Evolutionary conservation across 2,329 filamentous ascomycete genomes (phyloP).

Genomic region (Pseudocercospora fuligena): DNA sequence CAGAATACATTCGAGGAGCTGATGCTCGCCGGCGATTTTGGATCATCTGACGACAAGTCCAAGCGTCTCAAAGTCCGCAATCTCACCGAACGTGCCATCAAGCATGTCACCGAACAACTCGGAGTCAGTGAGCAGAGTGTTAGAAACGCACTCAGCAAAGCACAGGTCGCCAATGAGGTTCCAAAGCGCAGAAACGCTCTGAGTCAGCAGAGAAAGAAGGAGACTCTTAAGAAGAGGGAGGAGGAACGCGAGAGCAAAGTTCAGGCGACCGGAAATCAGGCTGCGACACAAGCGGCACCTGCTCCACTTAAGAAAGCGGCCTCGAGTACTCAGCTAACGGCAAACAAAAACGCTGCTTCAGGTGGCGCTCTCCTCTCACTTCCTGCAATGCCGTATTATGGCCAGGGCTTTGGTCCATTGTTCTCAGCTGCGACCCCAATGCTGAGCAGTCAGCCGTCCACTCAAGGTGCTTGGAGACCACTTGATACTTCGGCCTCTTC

Average conservation of each 20-base stretch:
- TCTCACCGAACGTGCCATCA: neutral
- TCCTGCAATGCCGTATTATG: neutral
- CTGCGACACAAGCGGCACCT: too few relatives aligned
- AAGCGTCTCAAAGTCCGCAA: neutral
- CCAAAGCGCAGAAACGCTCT: neutral
- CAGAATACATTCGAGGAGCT: neutral
- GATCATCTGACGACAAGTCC: neutral
- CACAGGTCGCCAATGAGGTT: neutral
- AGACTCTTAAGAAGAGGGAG: neutral
- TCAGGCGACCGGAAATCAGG: too few relatives aligned
- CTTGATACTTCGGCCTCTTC: neutral
- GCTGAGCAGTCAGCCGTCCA: too few relatives aligned
- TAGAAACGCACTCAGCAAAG: neutral
- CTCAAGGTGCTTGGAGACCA: too few relatives aligned
- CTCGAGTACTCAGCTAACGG: too few relatives aligned
- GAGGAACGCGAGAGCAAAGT: too few relatives aligned
- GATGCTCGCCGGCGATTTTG: neutral
- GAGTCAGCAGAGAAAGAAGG: neutral
- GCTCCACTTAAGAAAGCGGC: too few relatives aligned
- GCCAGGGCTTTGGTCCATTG: neutral
- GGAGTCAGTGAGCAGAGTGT: neutral
- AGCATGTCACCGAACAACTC: neutral
- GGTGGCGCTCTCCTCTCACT: too few relatives aligned
- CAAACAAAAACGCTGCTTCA: too few relatives aligned
- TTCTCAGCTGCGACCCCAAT: neutral